These are phyloP conservation scores for Xylariomycetidae sp. DNA, from an alignment of 2,329 filamentous ascomycete species.

Conservation along the genomic window DNA sequence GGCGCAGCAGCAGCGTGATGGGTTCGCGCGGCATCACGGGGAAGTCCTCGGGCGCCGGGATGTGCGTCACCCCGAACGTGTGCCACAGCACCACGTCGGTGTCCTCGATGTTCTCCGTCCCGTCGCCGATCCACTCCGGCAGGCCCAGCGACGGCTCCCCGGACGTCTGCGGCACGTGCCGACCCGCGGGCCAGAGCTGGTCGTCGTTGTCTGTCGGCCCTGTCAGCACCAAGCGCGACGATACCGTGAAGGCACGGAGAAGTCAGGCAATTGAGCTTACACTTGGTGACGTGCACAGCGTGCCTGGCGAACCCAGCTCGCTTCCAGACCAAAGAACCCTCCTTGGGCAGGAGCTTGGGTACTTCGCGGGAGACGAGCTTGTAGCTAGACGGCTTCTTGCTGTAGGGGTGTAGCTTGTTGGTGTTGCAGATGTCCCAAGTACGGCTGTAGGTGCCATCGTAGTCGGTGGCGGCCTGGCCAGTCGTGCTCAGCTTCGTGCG, in stretches of 20 bases:
- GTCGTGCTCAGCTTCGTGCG: constrained; percentile 73
- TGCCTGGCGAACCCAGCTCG: constrained; percentile 82
- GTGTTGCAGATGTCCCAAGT: constrained; percentile 91
- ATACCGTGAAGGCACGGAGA: no score
- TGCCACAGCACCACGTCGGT: constrained; percentile 89
- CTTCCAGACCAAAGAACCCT: constrained; percentile 80
- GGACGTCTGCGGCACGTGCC: constrained; percentile 82
- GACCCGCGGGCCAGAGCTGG: constrained; percentile 78
- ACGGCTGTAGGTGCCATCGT: constrained; percentile 69
- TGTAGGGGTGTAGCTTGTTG: constrained; percentile 77
- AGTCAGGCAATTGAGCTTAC: no score
- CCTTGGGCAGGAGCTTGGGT: constrained; percentile 70
- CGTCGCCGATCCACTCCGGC: constrained; percentile 70
- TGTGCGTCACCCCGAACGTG: constrained; percentile 86
- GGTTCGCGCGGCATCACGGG: constrained; percentile 87
- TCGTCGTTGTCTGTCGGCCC: constrained; percentile 60
- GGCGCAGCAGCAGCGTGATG: constrained; percentile 72
- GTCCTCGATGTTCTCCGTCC: constrained; percentile 64
- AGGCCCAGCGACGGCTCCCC: constrained; percentile 70
- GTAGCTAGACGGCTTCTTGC: constrained; percentile 77
- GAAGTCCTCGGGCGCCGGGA: constrained; percentile 85
- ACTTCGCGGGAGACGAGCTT: constrained; percentile 88
- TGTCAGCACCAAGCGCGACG: constrained; percentile 1
- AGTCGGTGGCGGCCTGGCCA: constrained; percentile 66
- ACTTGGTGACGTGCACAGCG: constrained; percentile 83